Conservation (phyloP, 352 stramenopile species). For the Elongisporangium undulatum region DNA sequence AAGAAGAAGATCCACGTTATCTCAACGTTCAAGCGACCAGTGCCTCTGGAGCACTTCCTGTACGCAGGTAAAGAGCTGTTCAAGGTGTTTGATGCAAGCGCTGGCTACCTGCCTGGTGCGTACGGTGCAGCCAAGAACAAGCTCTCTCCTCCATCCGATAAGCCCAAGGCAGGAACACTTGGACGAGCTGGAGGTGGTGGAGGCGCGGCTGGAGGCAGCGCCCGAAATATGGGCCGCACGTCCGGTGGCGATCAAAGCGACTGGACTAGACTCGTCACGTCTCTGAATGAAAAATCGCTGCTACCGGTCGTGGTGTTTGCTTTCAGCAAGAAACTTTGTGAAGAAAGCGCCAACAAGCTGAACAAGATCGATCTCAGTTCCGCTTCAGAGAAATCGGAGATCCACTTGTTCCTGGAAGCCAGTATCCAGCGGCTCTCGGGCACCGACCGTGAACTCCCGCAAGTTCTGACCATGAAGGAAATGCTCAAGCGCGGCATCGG, state of each 20-base stretch:
- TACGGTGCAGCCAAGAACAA: slow-evolving; percentile 66
- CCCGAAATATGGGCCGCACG: slow-evolving; percentile 45
- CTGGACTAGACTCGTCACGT: slow-evolving; percentile 87
- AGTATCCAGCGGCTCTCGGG: slow-evolving; percentile 82
- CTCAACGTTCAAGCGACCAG: slow-evolving; percentile 94
- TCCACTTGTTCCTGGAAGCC: slow-evolving; percentile 74
- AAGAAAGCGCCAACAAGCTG: slow-evolving; percentile 76
- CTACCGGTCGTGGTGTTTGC: slow-evolving; percentile 95
- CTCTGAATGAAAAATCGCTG: slow-evolving; percentile 88
- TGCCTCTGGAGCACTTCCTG: slow-evolving; percentile 96
- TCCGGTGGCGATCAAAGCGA: slow-evolving; percentile 72
- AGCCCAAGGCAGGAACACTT: slow-evolving; percentile 19
- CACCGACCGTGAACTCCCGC: slow-evolving; percentile 96
- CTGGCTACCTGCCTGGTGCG: slow-evolving; percentile 46
- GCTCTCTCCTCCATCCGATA: slow-evolving; percentile 51
- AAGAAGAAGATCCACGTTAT: slow-evolving; percentile 97
- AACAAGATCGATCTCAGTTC: slow-evolving; percentile 71
- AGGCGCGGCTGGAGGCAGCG: slow-evolving; percentile 31
- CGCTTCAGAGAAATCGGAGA: slow-evolving; percentile 73
- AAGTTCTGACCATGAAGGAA: slow-evolving; percentile 97
- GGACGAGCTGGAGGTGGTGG: slow-evolving; percentile 13
- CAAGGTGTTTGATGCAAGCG: slow-evolving; percentile 63
- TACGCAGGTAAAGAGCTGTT: slow-evolving; percentile 94
- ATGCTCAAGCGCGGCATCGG: slow-evolving; percentile 96
- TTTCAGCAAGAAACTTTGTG: slow-evolving; percentile 83